phyloP scores from a whole-genome alignment of 2,329 filamentous ascomycete genomes.

The Fusarium aywerte region DNA sequence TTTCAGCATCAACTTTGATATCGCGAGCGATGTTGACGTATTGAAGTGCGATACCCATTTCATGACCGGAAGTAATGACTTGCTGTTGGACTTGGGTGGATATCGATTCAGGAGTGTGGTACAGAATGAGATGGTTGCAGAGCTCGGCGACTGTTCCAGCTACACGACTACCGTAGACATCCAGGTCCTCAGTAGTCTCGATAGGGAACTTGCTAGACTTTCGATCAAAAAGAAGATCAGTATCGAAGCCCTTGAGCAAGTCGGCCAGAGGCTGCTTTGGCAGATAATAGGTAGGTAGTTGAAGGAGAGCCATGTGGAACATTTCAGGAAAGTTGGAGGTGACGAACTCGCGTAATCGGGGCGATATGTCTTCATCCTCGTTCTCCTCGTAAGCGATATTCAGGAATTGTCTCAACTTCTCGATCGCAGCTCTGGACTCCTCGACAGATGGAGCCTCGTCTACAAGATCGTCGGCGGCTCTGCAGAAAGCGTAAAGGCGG shows the following conservation, averaged over 20 bases:
- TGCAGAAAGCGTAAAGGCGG: constrained; percentile 77
- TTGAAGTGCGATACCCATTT: constrained; percentile 80
- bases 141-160: constrained; percentile 78
- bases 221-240: constrained; percentile 67
- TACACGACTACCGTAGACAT: constrained; percentile 72
- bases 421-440: constrained; percentile 68
- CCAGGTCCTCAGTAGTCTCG: constrained; percentile 65
- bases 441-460: constrained; percentile 67
- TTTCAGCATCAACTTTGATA: constrained; percentile 72
- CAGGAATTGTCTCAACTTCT: constrained; percentile 67
- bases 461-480: constrained; percentile 77
- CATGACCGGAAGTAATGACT: constrained; percentile 66
- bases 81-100: background rate
- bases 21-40: constrained; percentile 82
- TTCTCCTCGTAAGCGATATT: constrained; percentile 53
- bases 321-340: constrained; percentile 62
- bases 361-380: background rate
- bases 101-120: constrained; percentile 57
- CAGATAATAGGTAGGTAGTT: constrained; percentile 68
- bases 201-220: constrained; percentile 62
- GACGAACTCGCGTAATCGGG: constrained; percentile 51
- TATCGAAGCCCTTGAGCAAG: constrained; percentile 74
- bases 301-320: constrained; percentile 64
- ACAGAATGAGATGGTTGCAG: constrained; percentile 73
- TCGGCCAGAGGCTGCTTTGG: constrained; percentile 69